These are phyloP conservation scores for Umbelopsis sp. DNA, from an alignment of 192 early-diverging fungal species.

Conservation along the genomic window DNA sequence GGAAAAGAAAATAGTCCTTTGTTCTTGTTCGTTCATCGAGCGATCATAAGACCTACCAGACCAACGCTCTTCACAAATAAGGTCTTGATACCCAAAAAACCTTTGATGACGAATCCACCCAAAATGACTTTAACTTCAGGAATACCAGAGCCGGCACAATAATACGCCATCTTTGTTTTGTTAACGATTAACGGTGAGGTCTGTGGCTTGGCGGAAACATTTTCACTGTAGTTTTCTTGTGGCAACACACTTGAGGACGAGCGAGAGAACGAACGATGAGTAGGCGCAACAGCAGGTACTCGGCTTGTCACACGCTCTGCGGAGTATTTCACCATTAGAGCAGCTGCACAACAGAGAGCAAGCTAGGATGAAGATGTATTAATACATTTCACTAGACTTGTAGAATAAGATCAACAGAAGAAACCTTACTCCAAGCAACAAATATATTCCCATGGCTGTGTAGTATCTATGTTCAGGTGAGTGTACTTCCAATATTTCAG, in stretches of 20 bases:
- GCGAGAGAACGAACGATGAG: slow-evolving; percentile 6
- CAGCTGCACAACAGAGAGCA: slow-evolving; percentile 39
- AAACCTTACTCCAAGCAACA: slow-evolving; percentile 40
- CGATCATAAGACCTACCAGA: slow-evolving; percentile 54
- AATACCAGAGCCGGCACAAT: slow-evolving; percentile 93
- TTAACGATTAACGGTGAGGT: slow-evolving; percentile 44
- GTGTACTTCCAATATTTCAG: slow-evolving; percentile 35
- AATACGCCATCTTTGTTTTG: slow-evolving; percentile 68
- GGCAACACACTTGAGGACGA: not conserved
- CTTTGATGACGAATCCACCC: slow-evolving; percentile 91
- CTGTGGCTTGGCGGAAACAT: slow-evolving; percentile 27
- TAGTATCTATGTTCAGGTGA: slow-evolving; percentile 24
- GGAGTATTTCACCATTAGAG: slow-evolving; percentile 61
- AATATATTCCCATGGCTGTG: slow-evolving; percentile 39
- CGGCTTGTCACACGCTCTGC: slow-evolving; percentile 37
- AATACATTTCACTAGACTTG: not conserved
- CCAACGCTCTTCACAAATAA: slow-evolving; percentile 90
- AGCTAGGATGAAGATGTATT: not conserved
- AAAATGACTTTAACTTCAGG: slow-evolving; percentile 95
- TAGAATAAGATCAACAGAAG: not conserved
- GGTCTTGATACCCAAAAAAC: slow-evolving; percentile 89
- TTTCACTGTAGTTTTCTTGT: slow-evolving; percentile 30
- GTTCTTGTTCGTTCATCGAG: not conserved
- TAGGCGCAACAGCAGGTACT: not conserved
- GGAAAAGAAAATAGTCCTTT: not conserved